Conservation (phyloP, 1,139 yeast species). For the Pneumocystis canis region DNA sequence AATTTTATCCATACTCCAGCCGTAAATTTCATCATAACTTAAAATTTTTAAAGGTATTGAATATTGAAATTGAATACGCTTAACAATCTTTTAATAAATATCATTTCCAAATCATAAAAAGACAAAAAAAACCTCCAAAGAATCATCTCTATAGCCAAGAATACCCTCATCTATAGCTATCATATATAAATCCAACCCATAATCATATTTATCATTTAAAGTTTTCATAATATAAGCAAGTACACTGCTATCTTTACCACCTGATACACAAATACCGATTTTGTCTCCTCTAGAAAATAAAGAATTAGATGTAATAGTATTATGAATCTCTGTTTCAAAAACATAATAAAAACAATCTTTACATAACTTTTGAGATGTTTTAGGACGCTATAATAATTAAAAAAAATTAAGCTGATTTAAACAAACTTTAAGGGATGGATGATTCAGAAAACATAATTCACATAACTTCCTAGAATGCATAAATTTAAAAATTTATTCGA, state of each 20-base stretch:
- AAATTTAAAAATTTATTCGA: neutral
- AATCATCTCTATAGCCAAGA: constrained; percentile 91
- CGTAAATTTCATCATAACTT: constrained; percentile 73
- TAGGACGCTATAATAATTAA: constrained; percentile 56
- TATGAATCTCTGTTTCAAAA: constrained; percentile 90
- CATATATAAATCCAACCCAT: constrained; percentile 69
- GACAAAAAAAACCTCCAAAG: constrained; percentile 39
- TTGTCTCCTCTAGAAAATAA: constrained; percentile 68
- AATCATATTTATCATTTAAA: constrained; percentile 71
- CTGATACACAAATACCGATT: constrained; percentile 95
- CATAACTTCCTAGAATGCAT: constrained; percentile 5
- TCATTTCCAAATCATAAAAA: neutral
- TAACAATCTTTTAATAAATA: constrained; percentile 44
- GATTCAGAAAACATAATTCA: constrained; percentile 6
- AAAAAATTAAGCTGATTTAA: constrained; percentile 10
- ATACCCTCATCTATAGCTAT: constrained; percentile 94
- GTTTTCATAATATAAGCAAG: constrained; percentile 77
- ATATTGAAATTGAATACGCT: constrained; percentile 79
- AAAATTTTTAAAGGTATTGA: constrained; percentile 78
- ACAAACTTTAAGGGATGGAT: constrained; percentile 4
- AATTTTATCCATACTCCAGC: constrained; percentile 97
- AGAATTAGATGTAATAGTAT: constrained; percentile 58
- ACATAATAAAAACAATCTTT: constrained; percentile 78
- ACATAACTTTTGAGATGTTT: constrained; percentile 81
- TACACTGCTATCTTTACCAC: constrained; percentile 96